Base-by-base conservation (phyloP, 2,329 filamentous ascomycete genomes). In the Aspergillus sergii region DNA sequence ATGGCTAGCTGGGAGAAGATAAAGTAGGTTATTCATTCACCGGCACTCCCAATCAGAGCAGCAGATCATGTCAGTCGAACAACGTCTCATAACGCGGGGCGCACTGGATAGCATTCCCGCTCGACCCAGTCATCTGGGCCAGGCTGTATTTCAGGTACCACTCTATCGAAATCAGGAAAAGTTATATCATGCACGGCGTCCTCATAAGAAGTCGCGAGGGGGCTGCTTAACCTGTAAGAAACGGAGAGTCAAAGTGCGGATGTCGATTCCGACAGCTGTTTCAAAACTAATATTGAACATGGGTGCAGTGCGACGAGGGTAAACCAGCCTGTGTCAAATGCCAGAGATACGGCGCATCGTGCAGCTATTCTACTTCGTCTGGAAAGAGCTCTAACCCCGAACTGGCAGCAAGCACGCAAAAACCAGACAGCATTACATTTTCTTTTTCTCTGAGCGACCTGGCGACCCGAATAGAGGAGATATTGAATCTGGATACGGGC, bases 171-270 rank as follows among this genome's bases (percentile, higher is more conserved):
- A 55, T 34, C 43, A 51, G 0, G 34, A 41, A 10, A 46, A 30
- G 16, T 30, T 26, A n/a, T 69, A 64, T 28, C 67, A 69, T 50
- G 28, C 66, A 4, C 64, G 67, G 26, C 59, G 66, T 19, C 45
- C 67, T 0, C 74, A 76, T 60, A 70, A 64, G 12, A 76, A 76
- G 36, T 75, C 74, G 7, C 63, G 73, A 46, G 59, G 62, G 0
- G 73, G 74, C 0, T 75, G 74, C 57, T 19, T 69, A 12, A 65
- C 68, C 2, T 76, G 74, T 62, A 76, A 76, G 58, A 68, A 65
- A 43, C 63, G 74, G 36, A 67, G 72, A 56, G 66, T 76, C 21
- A 76, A 76, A 68, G 74, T 75, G 63, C 45, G 64, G 14, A 51
- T 36, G 26, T 32, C 21, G 19, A 8, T 12, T 28, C 9, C 6